A percentile compares a stretch with the other conserved stretches of the same genome.
These are phyloP conservation scores for Singerocomus inundabilis DNA, from an alignment of 1,284 basidiomycete genomes.

Conservation along the genomic window DNA sequence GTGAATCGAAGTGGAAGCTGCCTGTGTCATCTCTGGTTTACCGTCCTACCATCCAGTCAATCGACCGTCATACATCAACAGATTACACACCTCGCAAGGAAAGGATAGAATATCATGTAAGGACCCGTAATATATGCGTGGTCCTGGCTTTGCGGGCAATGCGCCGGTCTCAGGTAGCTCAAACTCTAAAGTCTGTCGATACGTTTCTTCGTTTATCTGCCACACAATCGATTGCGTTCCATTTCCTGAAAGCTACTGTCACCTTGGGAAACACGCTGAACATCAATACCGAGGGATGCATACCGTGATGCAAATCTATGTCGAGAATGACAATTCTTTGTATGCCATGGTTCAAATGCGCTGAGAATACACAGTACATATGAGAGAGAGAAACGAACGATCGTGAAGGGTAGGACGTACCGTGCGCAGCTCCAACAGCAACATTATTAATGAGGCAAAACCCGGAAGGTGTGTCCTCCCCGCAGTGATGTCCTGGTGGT, in stretches of 20 bases:
- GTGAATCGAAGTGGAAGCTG: conserved; percentile 79
- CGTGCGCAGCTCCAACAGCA: conserved; percentile 86
- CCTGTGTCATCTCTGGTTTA: conserved; percentile 73
- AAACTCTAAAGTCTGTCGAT: conserved; percentile 60
- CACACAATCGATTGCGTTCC: conserved; percentile 76
- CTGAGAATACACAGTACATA: conserved; percentile 42
- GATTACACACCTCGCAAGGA: conserved; percentile 76
- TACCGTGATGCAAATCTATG: conserved; percentile 91
- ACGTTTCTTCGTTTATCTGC: conserved; percentile 85
- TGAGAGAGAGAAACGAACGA: conserved; percentile 2
- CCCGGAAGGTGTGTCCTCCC: conserved; percentile 83
- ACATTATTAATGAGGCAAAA: conserved; percentile 93
- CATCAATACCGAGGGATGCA: conserved; percentile 10
- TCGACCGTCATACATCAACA: neutral
- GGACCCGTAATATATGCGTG: conserved; percentile 22
- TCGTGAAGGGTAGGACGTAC: conserved; percentile 38
- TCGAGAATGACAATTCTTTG: conserved; percentile 86
- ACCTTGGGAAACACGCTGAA: neutral
- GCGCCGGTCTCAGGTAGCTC: conserved; percentile 47
- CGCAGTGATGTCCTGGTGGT: conserved; percentile 88
- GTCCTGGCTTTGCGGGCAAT: conserved; percentile 9
- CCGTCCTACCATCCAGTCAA: conserved; percentile 60
- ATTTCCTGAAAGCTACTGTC: conserved; percentile 57
- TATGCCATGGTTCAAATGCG: conserved; percentile 77
- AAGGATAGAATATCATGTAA: conserved; percentile 83